Base-by-base conservation (phyloP, 768 basidiomycete species). In the Tulasnella sp. region DNA sequence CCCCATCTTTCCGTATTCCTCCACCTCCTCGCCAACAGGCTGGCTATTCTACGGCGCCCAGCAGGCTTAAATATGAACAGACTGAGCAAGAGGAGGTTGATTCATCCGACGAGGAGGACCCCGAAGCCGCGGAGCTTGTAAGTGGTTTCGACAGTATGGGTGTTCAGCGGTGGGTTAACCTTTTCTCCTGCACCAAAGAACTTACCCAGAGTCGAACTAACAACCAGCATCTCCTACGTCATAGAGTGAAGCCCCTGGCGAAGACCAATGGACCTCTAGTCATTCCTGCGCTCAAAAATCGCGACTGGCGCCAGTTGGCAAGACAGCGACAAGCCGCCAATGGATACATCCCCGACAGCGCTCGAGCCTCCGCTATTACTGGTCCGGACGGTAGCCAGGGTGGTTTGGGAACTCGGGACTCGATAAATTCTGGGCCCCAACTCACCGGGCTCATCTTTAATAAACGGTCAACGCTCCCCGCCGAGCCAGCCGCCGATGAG, bases 221-320 rank as follows among this genome's bases (percentile, higher is more conserved):
- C 92, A 89, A 83, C 86, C 92, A 92, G 82, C 81, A 81, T 82
- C 77, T 77, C 80, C 83, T 79, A 79, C 81, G 77, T 81, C 81
- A 79, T 74, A 71, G 75, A 78, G 81, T 75, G 39, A 40, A 48
- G 52, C 46, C 31, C 16, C 44, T 19, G 34, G 87, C 87, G 81
- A 87, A 84, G 75, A 85, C 88, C 16, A 84, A 89, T 56, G 89
- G 87, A 5, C 94, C 94, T 0, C 88, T 98, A 12, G 91, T 98
- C 48, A 99, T 99, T 71, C 92, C 97, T 21, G 88, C 95, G 0
- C 87, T 94, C 71, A 87, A 95, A 82, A 97, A 98, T 83, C 89
- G 91, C 38, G 97, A 99, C 84, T 99, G 97, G 97, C 88, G 95
- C 58, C 93, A 91, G 75, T 85, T 91, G 10, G 94, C 94, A 21